Evolutionary conservation across 352 stramenopile genomes (phyloP).

Genomic region (Globisporangium irregulare): DNA sequence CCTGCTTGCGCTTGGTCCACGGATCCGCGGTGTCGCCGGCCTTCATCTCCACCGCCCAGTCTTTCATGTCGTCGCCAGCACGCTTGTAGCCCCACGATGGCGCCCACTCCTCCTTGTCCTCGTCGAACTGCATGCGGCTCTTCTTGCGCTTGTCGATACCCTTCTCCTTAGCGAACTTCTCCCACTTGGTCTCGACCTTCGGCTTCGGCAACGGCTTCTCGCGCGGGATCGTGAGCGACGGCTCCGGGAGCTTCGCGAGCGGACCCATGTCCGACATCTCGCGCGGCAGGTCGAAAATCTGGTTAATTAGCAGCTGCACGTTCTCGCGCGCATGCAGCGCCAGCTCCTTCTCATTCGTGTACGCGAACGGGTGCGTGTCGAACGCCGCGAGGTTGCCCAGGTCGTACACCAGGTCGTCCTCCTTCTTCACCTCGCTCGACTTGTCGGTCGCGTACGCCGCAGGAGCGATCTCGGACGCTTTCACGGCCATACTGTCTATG

Average conservation of each 20-base stretch:
- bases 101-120: slow-evolving; percentile 92
- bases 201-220: slow-evolving; percentile 89
- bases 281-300: slow-evolving; percentile 89
- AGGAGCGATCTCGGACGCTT: slow-evolving; percentile 80
- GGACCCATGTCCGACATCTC: slow-evolving; percentile 93
- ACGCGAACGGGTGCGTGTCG: slow-evolving; percentile 85
- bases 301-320: slow-evolving; percentile 92
- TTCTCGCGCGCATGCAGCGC: slow-evolving; percentile 89
- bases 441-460: slow-evolving; percentile 59
- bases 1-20: slow-evolving; percentile 92
- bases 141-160: slow-evolving; percentile 97
- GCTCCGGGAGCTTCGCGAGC: slow-evolving; percentile 76
- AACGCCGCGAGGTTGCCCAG: slow-evolving; percentile 88
- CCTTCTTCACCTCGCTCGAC: slow-evolving; percentile 70
- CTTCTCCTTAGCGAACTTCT: slow-evolving; percentile 98
- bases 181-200: slow-evolving; percentile 98
- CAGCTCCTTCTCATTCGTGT: slow-evolving; percentile 87
- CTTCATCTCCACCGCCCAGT: slow-evolving; percentile 95
- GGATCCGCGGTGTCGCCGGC: slow-evolving; percentile 91
- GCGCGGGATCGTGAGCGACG: slow-evolving; percentile 70
- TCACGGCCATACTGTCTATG: slow-evolving; percentile 49
- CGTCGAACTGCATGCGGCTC: slow-evolving; percentile 96
- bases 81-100: slow-evolving; percentile 92
- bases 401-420: slow-evolving; percentile 88
- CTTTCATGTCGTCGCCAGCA: slow-evolving; percentile 81